A percentile compares a stretch with the other conserved stretches of the same genome.
Conservation (phyloP, 2,329 filamentous ascomycete genomes). For the Xylaria multiplex region DNA sequence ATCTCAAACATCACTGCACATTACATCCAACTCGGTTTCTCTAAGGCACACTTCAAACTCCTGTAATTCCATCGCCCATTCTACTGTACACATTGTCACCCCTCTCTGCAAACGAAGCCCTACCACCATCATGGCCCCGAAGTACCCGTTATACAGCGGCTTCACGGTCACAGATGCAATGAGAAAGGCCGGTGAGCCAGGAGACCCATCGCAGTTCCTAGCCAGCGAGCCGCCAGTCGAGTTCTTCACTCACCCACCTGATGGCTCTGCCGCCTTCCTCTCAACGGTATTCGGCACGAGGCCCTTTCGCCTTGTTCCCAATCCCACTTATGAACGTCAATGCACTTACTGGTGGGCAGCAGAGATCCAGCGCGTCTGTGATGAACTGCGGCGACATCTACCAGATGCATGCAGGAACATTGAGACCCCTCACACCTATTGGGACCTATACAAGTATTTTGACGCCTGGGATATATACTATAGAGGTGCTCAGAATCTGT, state of each 20-base stretch:
- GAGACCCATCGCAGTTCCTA: constrained; percentile 19
- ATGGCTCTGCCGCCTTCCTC: constrained; percentile 49
- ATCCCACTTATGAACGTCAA: constrained; percentile 46
- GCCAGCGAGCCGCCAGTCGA: constrained; percentile 36
- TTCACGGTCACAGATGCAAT: constrained; percentile 37
- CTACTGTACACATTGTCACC: neutral
- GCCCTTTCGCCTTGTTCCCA: constrained; percentile 47
- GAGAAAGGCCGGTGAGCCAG: constrained; percentile 35
- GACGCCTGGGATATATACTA: constrained; percentile 60
- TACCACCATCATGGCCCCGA: constrained; percentile 30
- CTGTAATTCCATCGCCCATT: neutral
- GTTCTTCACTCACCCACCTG: constrained; percentile 39
- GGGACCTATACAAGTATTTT: constrained; percentile 60
- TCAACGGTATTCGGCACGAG: constrained; percentile 51
- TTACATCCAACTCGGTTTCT: neutral
- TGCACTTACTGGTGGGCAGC: constrained; percentile 53
- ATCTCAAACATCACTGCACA: neutral
- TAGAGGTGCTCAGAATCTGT: constrained; percentile 60
- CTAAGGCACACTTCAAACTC: constrained; percentile 1
- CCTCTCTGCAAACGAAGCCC: neutral
- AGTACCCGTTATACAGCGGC: constrained; percentile 32
- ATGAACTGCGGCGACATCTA: constrained; percentile 35
- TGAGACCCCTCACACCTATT: constrained; percentile 45
- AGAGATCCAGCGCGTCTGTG: constrained; percentile 47
- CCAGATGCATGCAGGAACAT: constrained; percentile 34